These are phyloP conservation scores for Thalia dealbata DNA, from an alignment of 176 grass and related monocot species.

Conservation along the genomic window DNA sequence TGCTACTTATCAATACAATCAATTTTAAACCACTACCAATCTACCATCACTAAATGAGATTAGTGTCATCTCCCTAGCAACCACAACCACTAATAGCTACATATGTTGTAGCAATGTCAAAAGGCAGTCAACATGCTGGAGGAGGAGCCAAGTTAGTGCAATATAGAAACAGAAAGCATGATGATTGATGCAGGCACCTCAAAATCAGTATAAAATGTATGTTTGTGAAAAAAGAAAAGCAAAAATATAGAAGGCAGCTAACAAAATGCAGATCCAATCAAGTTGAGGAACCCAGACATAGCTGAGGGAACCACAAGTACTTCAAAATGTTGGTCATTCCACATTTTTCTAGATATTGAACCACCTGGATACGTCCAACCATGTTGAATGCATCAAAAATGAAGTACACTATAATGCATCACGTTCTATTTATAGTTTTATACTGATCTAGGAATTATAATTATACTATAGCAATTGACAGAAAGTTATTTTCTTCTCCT, in stretches of 20 bases:
- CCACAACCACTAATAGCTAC: neutral
- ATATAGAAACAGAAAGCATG: neutral
- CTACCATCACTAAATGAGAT: neutral
- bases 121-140: neutral
- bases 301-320: neutral
- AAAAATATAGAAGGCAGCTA: neutral
- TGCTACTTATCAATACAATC: neutral
- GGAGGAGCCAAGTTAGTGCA: neutral
- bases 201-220: neutral
- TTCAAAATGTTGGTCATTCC: neutral
- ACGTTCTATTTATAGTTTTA: neutral
- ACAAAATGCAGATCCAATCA: too few species aligned
- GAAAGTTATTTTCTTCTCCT: neutral
- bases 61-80: neutral
- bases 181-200: neutral
- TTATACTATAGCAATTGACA: neutral
- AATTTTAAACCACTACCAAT: neutral
- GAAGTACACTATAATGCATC: neutral
- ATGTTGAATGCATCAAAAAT: neutral
- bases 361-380: neutral
- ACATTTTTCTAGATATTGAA: neutral
- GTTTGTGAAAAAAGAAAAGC: neutral
- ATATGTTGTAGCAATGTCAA: neutral
- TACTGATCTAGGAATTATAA: neutral
- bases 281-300: too few species aligned